These are phyloP conservation scores for Candida maltosa DNA, from an alignment of 805 yeast species.

Conservation along the genomic window DNA sequence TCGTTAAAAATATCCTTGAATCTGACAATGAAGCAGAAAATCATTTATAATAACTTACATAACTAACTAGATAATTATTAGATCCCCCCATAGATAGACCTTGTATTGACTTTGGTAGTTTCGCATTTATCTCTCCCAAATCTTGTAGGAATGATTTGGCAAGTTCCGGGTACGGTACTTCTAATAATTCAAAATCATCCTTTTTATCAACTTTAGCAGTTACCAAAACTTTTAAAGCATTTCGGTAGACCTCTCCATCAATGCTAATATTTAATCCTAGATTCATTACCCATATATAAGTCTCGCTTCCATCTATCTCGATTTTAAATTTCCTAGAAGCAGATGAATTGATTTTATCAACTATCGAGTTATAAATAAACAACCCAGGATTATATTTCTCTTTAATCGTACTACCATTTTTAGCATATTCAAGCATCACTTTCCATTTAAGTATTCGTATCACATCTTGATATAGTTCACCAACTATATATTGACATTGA, in stretches of 20 bases:
- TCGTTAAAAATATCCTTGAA: conserved; percentile 31
- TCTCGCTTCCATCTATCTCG: conserved; percentile 6
- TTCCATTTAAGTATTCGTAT: conserved; percentile 56
- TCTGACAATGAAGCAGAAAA: not conserved
- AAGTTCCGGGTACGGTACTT: conserved; percentile 13
- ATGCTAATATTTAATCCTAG: conserved; percentile 29
- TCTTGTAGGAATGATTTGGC: conserved; percentile 12
- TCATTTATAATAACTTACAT: too few relatives aligned
- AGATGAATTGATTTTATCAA: conserved; percentile 38
- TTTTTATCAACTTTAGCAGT: conserved; percentile 15
- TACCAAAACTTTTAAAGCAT: conserved; percentile 24
- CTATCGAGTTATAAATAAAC: conserved; percentile 34
- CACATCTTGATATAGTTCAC: conserved; percentile 26
- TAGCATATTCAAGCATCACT: conserved; percentile 25
- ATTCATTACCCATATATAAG: conserved; percentile 33
- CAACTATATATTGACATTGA: conserved; percentile 36
- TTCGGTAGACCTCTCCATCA: conserved; percentile 11
- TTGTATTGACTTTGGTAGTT: conserved; percentile 15
- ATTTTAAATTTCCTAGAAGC: conserved; percentile 32
- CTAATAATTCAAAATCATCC: conserved; percentile 13
- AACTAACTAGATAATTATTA: conserved; percentile 7
- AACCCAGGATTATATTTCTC: conserved; percentile 34
- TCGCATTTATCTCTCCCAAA: conserved; percentile 13
- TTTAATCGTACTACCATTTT: not conserved
- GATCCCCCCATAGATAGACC: conserved; percentile 8